phyloP scores from a whole-genome alignment of 108 stramenopile species.

The Cyclostephanos invisitatus region DNA sequence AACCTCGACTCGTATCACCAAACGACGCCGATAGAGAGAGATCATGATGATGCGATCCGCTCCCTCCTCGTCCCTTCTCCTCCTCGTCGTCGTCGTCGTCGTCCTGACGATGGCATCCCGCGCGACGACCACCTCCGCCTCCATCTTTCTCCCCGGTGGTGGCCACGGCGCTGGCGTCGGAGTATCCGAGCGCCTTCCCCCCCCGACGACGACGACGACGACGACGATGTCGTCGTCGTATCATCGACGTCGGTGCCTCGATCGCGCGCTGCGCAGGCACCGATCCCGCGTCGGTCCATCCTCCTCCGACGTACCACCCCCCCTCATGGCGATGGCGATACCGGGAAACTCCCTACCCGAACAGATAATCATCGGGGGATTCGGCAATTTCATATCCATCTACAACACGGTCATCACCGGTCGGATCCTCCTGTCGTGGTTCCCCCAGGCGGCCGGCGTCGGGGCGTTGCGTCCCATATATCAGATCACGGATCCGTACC shows the following conservation, averaged over 20 bases:
- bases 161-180: conserved; percentile 22
- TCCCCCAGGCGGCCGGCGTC: conserved; percentile 82
- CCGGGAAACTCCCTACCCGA: conserved; percentile 84
- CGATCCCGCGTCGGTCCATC: neutral
- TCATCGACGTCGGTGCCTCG: conserved; percentile 35
- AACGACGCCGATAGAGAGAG: no score
- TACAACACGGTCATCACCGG: conserved; percentile 92
- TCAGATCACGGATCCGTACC: conserved; percentile 89
- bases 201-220: neutral
- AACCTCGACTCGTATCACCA: no score
- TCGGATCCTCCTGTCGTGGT: conserved; percentile 89
- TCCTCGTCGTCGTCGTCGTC: neutral
- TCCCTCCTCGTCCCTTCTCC: neutral
- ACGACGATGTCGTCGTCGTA: conserved; percentile 7
- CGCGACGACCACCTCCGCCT: conserved; percentile 2
- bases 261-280: conserved; percentile 17
- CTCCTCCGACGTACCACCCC: neutral
- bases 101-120: neutral
- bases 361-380: conserved; percentile 85
- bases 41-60: neutral
- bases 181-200: neutral
- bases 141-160: conserved; percentile 31
- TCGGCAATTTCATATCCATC: conserved; percentile 78
- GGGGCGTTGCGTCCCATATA: conserved; percentile 15
- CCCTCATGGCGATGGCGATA: conserved; percentile 79